Evolutionary conservation across 768 basidiomycete species (phyloP).

Genomic region (Hericium rajendrae): DNA sequence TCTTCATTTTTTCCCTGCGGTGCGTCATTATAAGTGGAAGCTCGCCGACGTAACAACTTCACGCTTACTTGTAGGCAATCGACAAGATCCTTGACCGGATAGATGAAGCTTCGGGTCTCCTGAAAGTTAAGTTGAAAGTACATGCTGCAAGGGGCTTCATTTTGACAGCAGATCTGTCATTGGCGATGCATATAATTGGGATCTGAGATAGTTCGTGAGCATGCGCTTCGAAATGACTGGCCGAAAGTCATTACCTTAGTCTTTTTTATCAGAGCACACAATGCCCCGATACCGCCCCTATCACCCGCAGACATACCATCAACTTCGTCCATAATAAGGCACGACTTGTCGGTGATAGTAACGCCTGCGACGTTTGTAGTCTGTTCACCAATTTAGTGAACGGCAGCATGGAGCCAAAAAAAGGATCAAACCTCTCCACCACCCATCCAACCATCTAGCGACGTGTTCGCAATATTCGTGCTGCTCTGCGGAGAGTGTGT

Average conservation of each 20-base stretch:
- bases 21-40: background rate
- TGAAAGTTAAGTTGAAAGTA: conserved; percentile 70
- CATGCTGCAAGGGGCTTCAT: conserved; percentile 74
- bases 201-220: conserved; percentile 39
- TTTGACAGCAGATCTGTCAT: conserved; percentile 81
- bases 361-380: conserved; percentile 62
- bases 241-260: conserved; percentile 47
- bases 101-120: conserved; percentile 40
- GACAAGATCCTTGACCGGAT: conserved; percentile 54
- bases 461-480: conserved; percentile 84
- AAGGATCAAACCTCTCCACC: conserved; percentile 36
- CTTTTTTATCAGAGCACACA: conserved; percentile 89
- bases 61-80: conserved; percentile 74
- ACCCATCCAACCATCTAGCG: conserved; percentile 77
- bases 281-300: conserved; percentile 89
- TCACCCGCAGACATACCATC: conserved; percentile 99
- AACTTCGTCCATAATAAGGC: conserved; percentile 98
- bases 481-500: conserved; percentile 43
- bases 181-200: conserved; percentile 96
- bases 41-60: background rate
- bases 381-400: conserved; percentile 20
- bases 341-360: conserved; percentile 65
- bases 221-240: background rate
- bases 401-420: background rate
- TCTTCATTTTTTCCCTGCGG: conserved; percentile 80